Percentiles rank a stretch among this genome's conserved stretches.
Evolutionary conservation across 2,329 filamentous ascomycete genomes (phyloP).

Genomic region (Botryotinia convoluta): DNA sequence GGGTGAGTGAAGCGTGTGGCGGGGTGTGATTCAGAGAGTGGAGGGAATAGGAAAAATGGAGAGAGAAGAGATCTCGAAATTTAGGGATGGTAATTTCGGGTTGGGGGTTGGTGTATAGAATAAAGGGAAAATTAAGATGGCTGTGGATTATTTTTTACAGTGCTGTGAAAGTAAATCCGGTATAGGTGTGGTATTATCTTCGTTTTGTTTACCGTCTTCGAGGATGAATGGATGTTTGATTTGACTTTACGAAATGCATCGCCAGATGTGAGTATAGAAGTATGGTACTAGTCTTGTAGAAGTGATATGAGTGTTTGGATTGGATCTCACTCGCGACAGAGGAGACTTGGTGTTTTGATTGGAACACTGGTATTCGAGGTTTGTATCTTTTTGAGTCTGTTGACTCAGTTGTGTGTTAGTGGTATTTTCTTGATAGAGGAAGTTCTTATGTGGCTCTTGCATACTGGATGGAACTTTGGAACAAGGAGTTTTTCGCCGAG

Average conservation of each 20-base stretch:
- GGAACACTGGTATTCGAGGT: too few relatives aligned
- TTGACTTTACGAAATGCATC: background rate
- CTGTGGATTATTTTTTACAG: background rate
- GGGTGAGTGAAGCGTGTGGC: background rate
- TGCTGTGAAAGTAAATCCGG: background rate
- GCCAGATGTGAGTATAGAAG: background rate
- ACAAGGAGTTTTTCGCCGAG: too few relatives aligned
- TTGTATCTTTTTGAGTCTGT: background rate
- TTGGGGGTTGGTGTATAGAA: background rate
- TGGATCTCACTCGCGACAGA: background rate
- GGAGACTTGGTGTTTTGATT: background rate
- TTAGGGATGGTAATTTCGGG: background rate
- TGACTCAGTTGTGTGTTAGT: background rate
- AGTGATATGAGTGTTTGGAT: accelerated
- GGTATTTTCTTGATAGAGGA: background rate
- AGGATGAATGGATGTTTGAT: background rate
- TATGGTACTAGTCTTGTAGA: background rate
- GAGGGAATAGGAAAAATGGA: background rate
- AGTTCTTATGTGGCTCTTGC: background rate
- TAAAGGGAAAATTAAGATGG: background rate
- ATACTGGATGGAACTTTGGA: background rate
- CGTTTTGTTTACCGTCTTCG: background rate
- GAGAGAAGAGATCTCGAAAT: background rate
- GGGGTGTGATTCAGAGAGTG: background rate
- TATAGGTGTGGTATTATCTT: background rate